These are phyloP conservation scores for Lanmaoa rubissima DNA, from an alignment of 768 basidiomycete species.

Conservation along the genomic window DNA sequence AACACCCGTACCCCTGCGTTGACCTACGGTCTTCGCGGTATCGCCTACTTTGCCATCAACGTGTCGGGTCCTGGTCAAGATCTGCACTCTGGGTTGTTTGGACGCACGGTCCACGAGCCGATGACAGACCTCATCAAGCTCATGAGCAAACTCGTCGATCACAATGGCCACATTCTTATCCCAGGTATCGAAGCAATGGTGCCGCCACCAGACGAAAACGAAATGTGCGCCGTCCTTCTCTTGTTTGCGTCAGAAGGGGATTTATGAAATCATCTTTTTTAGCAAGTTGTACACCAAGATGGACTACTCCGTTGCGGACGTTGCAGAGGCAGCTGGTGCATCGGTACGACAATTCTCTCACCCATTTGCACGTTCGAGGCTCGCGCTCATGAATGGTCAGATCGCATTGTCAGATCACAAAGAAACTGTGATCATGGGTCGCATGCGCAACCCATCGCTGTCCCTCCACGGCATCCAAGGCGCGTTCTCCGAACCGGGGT, in stretches of 20 bases:
- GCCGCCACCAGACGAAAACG: slow-evolving; percentile 64
- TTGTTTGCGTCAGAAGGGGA: background rate
- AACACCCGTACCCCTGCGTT: slow-evolving; percentile 76
- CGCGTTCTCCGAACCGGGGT: slow-evolving; percentile 80
- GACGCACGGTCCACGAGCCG: slow-evolving; percentile 80
- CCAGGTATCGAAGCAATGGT: slow-evolving; percentile 90
- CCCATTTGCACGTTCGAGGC: background rate
- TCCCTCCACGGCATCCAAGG: slow-evolving; percentile 96
- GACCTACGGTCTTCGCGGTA: slow-evolving; percentile 87
- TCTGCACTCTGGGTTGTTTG: slow-evolving; percentile 88
- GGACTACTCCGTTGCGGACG: slow-evolving; percentile 69
- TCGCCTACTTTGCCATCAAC: slow-evolving; percentile 82
- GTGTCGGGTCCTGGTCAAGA: slow-evolving; percentile 84
- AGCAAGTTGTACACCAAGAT: slow-evolving; percentile 72
- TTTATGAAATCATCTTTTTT: background rate
- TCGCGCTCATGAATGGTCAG: slow-evolving; percentile 6
- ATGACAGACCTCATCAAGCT: slow-evolving; percentile 90
- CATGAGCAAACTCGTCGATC: slow-evolving; percentile 82
- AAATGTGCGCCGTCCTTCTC: slow-evolving; percentile 46
- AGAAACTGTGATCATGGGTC: slow-evolving; percentile 80
- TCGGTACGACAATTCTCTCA: slow-evolving; percentile 21
- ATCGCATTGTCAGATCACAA: slow-evolving; percentile 79
- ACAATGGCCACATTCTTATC: slow-evolving; percentile 78
- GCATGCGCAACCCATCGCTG: slow-evolving; percentile 87
- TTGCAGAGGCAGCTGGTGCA: slow-evolving; percentile 76